Conservation (phyloP, 495 filamentous ascomycete species). For the Xylaria sp. region DNA sequence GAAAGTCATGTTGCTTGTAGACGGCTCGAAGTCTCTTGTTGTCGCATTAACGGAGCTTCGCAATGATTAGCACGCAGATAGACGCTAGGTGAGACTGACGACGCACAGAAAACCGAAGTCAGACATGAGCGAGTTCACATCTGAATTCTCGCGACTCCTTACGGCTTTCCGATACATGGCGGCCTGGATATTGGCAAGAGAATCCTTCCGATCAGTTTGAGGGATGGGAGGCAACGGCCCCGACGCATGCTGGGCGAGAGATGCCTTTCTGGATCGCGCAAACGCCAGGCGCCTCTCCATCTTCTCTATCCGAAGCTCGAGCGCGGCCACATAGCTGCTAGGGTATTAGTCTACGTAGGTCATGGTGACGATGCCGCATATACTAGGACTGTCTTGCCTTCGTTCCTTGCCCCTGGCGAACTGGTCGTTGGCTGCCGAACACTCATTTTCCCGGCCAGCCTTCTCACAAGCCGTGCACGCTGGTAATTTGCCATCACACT, state of each 20-base stretch:
- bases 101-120: conserved; percentile 81
- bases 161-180: conserved; percentile 67
- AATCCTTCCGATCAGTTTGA: conserved; percentile 60
- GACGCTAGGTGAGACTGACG: conserved; percentile 6
- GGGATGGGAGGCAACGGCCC: conserved; percentile 47
- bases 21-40: conserved; percentile 88
- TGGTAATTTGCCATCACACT: conserved; percentile 93
- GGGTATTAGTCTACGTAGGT: conserved; percentile 26
- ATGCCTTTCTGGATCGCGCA: conserved; percentile 64
- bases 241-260: conserved; percentile 55
- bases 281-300: conserved; percentile 75
- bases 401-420: conserved; percentile 93
- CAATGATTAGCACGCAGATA: conserved; percentile 18
- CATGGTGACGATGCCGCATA: background rate
- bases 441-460: conserved; percentile 78
- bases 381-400: conserved; percentile 53
- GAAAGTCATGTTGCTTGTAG: conserved; percentile 83
- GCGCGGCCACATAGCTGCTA: conserved; percentile 82
- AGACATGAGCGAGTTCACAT: conserved; percentile 80
- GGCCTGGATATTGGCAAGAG: conserved; percentile 62
- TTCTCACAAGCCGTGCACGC: conserved; percentile 93
- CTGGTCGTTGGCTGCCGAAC: conserved; percentile 92
- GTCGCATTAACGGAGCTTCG: conserved; percentile 86
- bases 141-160: conserved; percentile 68
- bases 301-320: conserved; percentile 87